These are phyloP conservation scores for Alopecurus myosuroides DNA, from an alignment of 176 grass and related monocot genomes.

Conservation along the genomic window DNA sequence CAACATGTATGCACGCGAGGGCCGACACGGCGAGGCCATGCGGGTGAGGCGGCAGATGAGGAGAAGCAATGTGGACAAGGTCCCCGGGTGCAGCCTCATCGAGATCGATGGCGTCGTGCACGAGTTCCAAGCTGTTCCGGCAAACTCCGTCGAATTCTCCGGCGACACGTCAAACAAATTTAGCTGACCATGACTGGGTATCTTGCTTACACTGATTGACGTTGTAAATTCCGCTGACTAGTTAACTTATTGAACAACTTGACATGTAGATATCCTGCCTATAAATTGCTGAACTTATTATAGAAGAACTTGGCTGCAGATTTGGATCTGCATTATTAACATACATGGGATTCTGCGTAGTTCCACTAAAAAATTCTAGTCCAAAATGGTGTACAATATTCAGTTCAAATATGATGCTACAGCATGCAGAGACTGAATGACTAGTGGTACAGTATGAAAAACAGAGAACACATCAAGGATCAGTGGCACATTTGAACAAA, in stretches of 20 bases:
- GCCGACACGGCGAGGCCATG: conserved; percentile 13
- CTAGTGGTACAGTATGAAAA: neutral
- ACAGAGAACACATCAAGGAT: neutral
- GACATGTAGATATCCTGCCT: neutral
- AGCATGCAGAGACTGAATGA: too few relatives aligned
- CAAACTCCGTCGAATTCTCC: neutral
- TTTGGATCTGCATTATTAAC: neutral
- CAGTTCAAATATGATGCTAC: neutral
- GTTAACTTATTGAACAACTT: neutral
- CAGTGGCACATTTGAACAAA: neutral
- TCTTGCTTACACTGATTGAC: neutral
- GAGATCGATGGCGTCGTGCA: conserved; percentile 75
- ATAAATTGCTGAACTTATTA: neutral
- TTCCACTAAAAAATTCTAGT: neutral
- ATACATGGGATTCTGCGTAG: neutral
- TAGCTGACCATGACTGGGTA: neutral
- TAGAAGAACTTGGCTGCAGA: neutral
- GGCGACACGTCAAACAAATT: neutral
- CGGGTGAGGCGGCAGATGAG: conserved; percentile 56
- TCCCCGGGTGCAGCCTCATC: conserved; percentile 61
- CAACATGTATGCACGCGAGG: conserved; percentile 48
- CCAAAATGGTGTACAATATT: neutral
- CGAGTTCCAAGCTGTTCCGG: conserved; percentile 49
- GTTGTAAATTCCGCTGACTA: neutral
- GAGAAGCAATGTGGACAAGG: conserved; percentile 40